phyloP scores from a whole-genome alignment of 345 rosid species.

The Odontarrhena argentea region DNA sequence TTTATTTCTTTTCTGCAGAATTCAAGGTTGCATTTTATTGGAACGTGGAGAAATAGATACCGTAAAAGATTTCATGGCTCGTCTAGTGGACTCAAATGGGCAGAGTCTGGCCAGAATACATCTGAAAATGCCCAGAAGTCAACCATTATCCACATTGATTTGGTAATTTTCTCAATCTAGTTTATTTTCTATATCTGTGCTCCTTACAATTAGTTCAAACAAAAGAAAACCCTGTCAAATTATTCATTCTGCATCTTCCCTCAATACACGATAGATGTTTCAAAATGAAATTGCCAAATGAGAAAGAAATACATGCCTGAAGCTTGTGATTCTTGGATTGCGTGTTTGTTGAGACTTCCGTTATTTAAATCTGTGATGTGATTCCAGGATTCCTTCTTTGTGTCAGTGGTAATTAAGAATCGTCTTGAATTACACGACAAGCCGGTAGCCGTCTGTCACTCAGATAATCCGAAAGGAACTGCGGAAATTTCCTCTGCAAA shows the following conservation, averaged over 20 bases:
- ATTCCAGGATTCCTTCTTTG: conserved; percentile 92
- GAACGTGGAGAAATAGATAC: conserved; percentile 96
- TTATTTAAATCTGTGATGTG: conserved; percentile 35
- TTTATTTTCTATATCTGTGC: conserved; percentile 7
- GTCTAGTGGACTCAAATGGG: conserved; percentile 43
- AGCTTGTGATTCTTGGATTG: conserved; percentile 22
- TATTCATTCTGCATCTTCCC: background rate
- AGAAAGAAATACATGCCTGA: conserved; percentile 17
- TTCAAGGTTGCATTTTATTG: conserved; percentile 97
- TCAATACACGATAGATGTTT: background rate
- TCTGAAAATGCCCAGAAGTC: conserved; percentile 46
- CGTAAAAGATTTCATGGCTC: conserved; percentile 65
- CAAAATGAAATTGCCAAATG: background rate
- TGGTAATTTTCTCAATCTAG: conserved; percentile 54
- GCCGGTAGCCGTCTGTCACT: conserved; percentile 94
- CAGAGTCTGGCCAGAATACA: conserved; percentile 42
- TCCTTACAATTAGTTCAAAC: background rate
- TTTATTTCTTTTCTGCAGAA: conserved; percentile 49
- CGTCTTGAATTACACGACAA: conserved; percentile 68
- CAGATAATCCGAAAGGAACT: conserved; percentile 89
- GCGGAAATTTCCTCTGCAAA: conserved; percentile 98
- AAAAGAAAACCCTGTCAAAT: conserved; percentile 8
- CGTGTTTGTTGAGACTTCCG: conserved; percentile 1
- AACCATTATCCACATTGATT: conserved; percentile 75
- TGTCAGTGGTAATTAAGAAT: conserved; percentile 80